Evolutionary conservation across 352 stramenopile genomes (phyloP).

Genomic region (Globisporangium canariense): DNA sequence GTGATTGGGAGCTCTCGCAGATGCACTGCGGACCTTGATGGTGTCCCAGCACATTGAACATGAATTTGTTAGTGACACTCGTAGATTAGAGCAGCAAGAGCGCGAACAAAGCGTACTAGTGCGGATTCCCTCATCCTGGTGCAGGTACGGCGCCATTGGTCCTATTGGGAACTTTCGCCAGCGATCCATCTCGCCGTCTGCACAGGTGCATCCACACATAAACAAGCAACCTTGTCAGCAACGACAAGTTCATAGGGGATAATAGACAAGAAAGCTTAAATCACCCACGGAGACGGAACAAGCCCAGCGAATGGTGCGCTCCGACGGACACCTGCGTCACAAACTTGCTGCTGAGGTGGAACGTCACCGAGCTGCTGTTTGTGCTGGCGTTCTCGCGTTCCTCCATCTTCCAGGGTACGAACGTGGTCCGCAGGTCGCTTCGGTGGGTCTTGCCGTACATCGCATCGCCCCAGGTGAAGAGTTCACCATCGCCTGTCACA

Average conservation of each 20-base stretch:
- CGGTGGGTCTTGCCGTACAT: conserved; percentile 43
- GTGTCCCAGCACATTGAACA: not conserved
- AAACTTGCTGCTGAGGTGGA: conserved; percentile 30
- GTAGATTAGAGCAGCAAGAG: no score
- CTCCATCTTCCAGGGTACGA: conserved; percentile 56
- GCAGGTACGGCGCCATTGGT: not conserved
- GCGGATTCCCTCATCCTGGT: conserved; percentile 9
- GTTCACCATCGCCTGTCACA: conserved; percentile 41
- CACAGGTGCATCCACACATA: not conserved
- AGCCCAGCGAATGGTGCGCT: conserved; percentile 44
- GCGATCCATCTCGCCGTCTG: conserved; percentile 46
- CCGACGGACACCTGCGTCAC: conserved; percentile 60
- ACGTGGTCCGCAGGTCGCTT: conserved; percentile 41
- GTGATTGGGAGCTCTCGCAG: conserved; percentile 32
- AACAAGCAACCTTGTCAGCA: not conserved
- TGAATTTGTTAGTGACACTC: conserved; percentile 4
- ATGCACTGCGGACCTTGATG: conserved; percentile 17
- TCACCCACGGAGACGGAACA: conserved; percentile 44
- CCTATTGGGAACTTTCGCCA: conserved; percentile 63
- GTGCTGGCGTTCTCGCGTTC: conserved; percentile 4
- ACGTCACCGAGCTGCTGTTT: not conserved
- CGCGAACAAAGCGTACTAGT: not conserved
- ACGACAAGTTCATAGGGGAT: not conserved
- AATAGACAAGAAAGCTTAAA: not conserved
- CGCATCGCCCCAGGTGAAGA: conserved; percentile 71